Base-by-base conservation (phyloP, 2,329 filamentous ascomycete genomes). In the Penicillium sumatraense region DNA sequence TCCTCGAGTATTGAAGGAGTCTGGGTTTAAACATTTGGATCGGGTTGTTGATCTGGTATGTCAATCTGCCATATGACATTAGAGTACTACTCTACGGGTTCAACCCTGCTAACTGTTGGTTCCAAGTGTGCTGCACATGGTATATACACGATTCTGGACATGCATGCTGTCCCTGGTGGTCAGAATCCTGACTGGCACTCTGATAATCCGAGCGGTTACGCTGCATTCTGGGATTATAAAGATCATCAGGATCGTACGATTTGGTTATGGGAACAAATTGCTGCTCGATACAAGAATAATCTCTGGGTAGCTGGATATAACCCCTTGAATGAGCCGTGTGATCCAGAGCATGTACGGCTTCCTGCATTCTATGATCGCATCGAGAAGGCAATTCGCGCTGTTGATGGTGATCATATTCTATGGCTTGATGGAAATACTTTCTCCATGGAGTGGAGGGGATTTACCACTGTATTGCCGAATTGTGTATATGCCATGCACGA, bases 141-240 rank as follows among this genome's bases (percentile, higher is more conserved):
- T 3, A 78, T 83, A 41, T 83, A 82, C 58, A 81, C 77, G 0
- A 81, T 81, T 52, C 68, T 83, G 0, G 80, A 82, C 60, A 72
- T 82, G 65, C 80, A 82, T 50, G 72, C 79, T 10, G 72, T 75
- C 0, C 80, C 80, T 3, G 80, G 80, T 11, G 78, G 79, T 9
- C 79, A 82, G 61, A 81, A 81, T 58, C 73, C 72, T 13, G 80
- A 80, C 60, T 82, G 80, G 80, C 80, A 82, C 60, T 74, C 77
- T 7, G 80, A 82, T 53, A 81, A 79, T 49, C 64, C 70, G 1
- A 76, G 77, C 6, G 73, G 70, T 49, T 72, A 78, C 54, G 79
- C 79, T 1, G 72, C 75, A 0, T 82, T 82, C 62, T 82, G 80
- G 80, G 78, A 81, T 31, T 75, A 78, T 62, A 80, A 78, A 57